These are phyloP conservation scores for Cantharellus anzutake DNA, from an alignment of 768 basidiomycete genomes.

Conservation along the genomic window DNA sequence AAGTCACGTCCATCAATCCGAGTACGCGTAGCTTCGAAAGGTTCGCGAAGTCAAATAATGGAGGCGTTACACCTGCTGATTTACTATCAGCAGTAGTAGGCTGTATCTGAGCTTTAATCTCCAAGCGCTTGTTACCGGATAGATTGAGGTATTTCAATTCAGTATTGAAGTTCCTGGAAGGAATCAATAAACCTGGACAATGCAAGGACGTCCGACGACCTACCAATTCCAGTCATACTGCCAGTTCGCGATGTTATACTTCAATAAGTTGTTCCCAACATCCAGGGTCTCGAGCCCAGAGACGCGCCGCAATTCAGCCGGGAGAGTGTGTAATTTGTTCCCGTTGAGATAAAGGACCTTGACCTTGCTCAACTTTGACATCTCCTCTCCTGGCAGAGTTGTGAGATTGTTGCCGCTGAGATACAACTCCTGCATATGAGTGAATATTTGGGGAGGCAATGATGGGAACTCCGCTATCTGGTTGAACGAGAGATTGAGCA, in stretches of 20 bases:
- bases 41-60: constrained; percentile 58
- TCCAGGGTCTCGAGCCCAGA: constrained; percentile 64
- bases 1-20: constrained; percentile 93
- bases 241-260: constrained; percentile 97
- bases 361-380: constrained; percentile 49
- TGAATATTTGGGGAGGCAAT: constrained; percentile 51
- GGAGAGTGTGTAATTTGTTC: constrained; percentile 81
- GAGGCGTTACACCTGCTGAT: background rate
- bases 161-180: constrained; percentile 81
- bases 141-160: constrained; percentile 87
- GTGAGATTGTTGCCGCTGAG: constrained; percentile 90
- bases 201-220: constrained; percentile 12
- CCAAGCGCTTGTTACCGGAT: constrained; percentile 90
- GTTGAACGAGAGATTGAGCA: constrained; percentile 90
- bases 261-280: constrained; percentile 81
- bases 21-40: constrained; percentile 72
- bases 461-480: constrained; percentile 76
- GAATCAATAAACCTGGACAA: background rate
- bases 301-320: constrained; percentile 76
- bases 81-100: background rate
- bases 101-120: constrained; percentile 51
- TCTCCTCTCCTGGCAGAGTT: constrained; percentile 74
- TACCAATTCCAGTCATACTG: constrained; percentile 99
- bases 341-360: constrained; percentile 77
- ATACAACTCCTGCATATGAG: constrained; percentile 63